Conservation (phyloP, 2,329 filamentous ascomycete genomes). For the Colletotrichum sojae region DNA sequence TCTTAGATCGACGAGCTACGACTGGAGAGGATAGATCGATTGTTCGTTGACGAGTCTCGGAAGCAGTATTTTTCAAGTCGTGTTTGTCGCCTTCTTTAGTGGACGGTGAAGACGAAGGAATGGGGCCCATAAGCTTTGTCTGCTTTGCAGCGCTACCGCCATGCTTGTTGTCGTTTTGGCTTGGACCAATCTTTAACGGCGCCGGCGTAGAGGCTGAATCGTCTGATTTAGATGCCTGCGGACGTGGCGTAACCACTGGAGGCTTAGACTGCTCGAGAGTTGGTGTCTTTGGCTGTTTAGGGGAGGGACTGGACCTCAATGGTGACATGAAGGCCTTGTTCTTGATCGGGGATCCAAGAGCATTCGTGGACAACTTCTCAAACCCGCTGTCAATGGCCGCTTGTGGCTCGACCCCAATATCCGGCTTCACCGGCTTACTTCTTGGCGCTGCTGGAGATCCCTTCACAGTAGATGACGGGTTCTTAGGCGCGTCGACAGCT, state of each 20-base stretch:
- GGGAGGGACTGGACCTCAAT: background rate
- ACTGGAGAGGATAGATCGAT: constrained; percentile 26
- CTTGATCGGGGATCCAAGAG: background rate
- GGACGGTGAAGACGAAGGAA: constrained; percentile 11
- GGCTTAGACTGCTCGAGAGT: background rate
- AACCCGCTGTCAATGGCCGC: too few relatives aligned
- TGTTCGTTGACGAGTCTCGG: background rate
- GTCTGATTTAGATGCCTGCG: background rate
- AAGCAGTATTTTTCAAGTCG: background rate
- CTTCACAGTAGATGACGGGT: constrained; percentile 35
- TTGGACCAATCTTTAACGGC: constrained; percentile 2
- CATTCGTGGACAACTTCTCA: background rate
- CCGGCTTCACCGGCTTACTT: constrained; percentile 1
- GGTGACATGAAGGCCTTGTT: background rate
- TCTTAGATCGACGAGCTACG: background rate
- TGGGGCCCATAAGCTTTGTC: background rate
- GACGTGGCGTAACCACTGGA: background rate
- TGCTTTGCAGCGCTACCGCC: background rate
- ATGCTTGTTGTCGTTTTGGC: constrained; percentile 4
- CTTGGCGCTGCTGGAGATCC: constrained; percentile 12
- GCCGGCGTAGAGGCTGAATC: background rate
- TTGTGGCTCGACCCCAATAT: background rate
- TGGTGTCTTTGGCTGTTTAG: background rate
- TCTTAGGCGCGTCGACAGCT: constrained; percentile 39
- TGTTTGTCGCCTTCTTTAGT: background rate